These are phyloP conservation scores for Crithidia sp. DNA, from an alignment of 208 protist genomes.

Conservation along the genomic window DNA sequence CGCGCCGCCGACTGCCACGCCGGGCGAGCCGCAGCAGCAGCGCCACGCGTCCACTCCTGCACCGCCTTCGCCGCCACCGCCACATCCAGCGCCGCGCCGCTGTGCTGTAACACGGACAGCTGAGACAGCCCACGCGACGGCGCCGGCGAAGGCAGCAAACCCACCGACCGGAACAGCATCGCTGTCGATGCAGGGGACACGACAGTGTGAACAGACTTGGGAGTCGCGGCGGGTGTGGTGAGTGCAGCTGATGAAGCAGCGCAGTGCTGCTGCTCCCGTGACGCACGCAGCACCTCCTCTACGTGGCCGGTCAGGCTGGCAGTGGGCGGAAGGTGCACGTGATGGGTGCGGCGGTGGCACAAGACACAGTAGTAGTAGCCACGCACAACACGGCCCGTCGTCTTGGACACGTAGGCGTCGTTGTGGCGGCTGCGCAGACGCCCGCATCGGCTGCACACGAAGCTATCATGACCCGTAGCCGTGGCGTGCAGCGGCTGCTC, in stretches of 20 bases:
- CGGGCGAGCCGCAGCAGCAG: conserved; percentile 11
- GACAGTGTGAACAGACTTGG: neutral
- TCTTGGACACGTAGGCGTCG: conserved; percentile 18
- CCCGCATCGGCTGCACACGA: conserved; percentile 51
- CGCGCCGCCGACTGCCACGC: conserved; percentile 7
- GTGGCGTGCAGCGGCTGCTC: neutral
- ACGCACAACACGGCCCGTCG: conserved; percentile 14
- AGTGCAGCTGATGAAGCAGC: neutral
- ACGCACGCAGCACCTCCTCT: conserved; percentile 2
- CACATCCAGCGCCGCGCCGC: neutral
- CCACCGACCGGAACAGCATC: neutral
- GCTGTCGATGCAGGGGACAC: neutral
- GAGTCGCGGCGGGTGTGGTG: neutral
- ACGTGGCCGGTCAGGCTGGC: neutral
- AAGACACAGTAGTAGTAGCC: conserved; percentile 40
- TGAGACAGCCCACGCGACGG: neutral
- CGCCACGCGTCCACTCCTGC: conserved; percentile 19
- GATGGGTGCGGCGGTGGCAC: conserved; percentile 34
- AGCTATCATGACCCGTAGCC: conserved; percentile 21
- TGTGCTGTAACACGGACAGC: neutral
- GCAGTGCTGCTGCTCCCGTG: neutral
- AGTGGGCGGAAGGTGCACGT: conserved; percentile 27
- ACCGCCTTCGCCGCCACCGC: conserved; percentile 10
- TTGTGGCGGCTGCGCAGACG: conserved; percentile 25
- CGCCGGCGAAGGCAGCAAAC: neutral